Evolutionary conservation across 768 basidiomycete species (phyloP), one percentile per base, ranked within the genome.

Genomic region (Russula compacta): DNA sequence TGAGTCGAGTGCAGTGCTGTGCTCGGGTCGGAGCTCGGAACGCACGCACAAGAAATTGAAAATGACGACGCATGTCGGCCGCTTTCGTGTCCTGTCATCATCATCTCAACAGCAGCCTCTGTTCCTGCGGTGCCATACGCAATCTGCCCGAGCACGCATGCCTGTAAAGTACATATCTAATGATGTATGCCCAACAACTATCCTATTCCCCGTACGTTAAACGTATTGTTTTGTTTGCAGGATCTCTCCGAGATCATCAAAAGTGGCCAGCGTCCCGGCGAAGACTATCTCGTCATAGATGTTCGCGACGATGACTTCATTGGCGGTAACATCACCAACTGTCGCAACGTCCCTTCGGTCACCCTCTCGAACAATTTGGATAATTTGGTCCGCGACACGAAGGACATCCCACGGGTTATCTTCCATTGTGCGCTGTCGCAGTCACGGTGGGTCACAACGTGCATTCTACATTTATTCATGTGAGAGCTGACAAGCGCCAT

Each of bases 341-440:
- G 81, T 44, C 68, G 81, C 60, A 82, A 88, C 68, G 69, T 77
- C 38, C 91, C 91, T 1, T 87, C 87, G 8, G 62, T 70, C 33
- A 77, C 76, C 52, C 90, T 92, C 71, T 69, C 79, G 39, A 73
- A 70, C 53, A 77, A 73, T 21, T 82, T 91, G 35, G 78, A 85
- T 67, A 70, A 74, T 1, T 77, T 92, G 29, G 77, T 90, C 35
- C 73, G 75, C 67, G 73, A 82, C 55, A 82, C 82, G 11, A 85
- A 85, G 69, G 77, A 80, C 40, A 74, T 89, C 5, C 81, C 82
- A 15, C 71, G 78, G 17, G 73, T 92, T 17, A 75, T 93, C 51
- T 93, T 93, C 69, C 91, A 92, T 68, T 92, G 91, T 68, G 78
- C 80, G 2, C 73, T 87, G 53, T 90, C 88, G 8, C 90, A 92